phyloP scores from a whole-genome alignment of 202 grass and related monocot genomes.

The Panicum virgatum region DNA sequence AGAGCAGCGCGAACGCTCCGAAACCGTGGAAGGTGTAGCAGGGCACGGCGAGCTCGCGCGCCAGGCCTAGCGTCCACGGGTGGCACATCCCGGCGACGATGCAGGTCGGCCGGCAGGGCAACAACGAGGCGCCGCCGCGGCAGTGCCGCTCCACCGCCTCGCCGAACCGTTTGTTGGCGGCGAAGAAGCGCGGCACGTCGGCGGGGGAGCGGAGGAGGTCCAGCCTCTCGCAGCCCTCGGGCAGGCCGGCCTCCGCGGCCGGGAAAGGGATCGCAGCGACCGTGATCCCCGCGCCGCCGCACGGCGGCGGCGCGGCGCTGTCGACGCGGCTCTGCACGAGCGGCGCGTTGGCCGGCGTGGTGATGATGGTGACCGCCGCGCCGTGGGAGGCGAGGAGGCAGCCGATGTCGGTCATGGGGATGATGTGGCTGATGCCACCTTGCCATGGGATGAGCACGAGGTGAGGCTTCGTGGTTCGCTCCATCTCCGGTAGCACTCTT shows the following conservation, averaged over 20 bases:
- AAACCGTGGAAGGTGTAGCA: conserved; percentile 73
- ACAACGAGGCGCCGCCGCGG: not conserved
- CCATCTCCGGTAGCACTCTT: not conserved
- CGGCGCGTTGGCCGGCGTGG: conserved; percentile 49
- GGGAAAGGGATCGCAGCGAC: conserved; percentile 60
- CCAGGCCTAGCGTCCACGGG: conserved; percentile 43
- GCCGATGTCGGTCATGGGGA: conserved; percentile 56
- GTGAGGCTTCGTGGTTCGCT: conserved; percentile 25
- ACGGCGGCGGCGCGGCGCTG: not conserved
- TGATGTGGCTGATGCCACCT: conserved; percentile 53
- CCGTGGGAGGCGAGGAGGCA: conserved; percentile 51
- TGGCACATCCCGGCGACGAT: conserved; percentile 52
- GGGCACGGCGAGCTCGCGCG: conserved; percentile 46
- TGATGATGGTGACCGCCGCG: conserved; percentile 50
- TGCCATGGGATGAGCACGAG: conserved; percentile 63
- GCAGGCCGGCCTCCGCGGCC: conserved; percentile 39
- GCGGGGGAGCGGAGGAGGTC: conserved; percentile 33
- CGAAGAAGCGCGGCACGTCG: conserved; percentile 42
- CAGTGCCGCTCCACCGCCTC: conserved; percentile 35
- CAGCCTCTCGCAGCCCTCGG: conserved; percentile 52
- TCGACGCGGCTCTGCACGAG: conserved; percentile 36
- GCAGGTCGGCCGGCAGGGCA: conserved; percentile 35
- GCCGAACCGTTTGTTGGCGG: conserved; percentile 35
- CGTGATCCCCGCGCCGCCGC: not conserved
- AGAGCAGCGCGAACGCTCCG: conserved; percentile 58